Evolutionary conservation across 2,329 filamentous ascomycete species (phyloP).

Genomic region (Phyllosticta paracitricarpa): DNA sequence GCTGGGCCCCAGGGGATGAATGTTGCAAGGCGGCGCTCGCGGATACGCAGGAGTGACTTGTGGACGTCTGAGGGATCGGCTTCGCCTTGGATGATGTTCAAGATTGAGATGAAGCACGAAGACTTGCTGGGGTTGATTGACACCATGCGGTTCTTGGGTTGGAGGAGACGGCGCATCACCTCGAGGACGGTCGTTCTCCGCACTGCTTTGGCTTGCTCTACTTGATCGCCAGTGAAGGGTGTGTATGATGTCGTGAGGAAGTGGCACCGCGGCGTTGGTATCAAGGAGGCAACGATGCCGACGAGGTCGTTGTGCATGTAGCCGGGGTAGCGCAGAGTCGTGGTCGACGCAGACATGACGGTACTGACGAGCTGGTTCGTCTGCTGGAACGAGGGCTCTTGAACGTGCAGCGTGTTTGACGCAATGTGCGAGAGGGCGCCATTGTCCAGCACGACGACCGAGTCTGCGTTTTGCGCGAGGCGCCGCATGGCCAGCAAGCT

Average conservation of each 20-base stretch:
- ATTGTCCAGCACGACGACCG: slow-evolving; percentile 94
- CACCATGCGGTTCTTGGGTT: slow-evolving; percentile 99
- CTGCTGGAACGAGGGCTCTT: slow-evolving; percentile 92
- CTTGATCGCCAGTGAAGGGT: slow-evolving; percentile 90
- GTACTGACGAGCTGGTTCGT: slow-evolving; percentile 96
- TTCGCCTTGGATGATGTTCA: slow-evolving; percentile 98
- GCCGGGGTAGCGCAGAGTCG: slow-evolving; percentile 88
- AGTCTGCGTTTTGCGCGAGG: slow-evolving; percentile 91
- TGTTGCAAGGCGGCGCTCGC: slow-evolving; percentile 83
- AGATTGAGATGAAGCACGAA: slow-evolving; percentile 97
- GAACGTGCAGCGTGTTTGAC: slow-evolving; percentile 85
- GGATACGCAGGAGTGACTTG: slow-evolving; percentile 92
- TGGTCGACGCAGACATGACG: slow-evolving; percentile 97
- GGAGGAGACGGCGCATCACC: slow-evolving; percentile 89
- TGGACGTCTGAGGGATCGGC: slow-evolving; percentile 94
- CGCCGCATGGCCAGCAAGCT: slow-evolving; percentile 85
- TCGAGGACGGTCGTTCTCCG: slow-evolving; percentile 96
- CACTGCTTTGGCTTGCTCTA: slow-evolving; percentile 94
- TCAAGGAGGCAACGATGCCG: slow-evolving; percentile 89
- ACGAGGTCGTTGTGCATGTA: slow-evolving; percentile 99
- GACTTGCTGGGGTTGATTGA: slow-evolving; percentile 91
- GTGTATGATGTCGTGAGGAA: slow-evolving; percentile 99
- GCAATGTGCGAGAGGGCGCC: slow-evolving; percentile 89
- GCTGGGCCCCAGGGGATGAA: slow-evolving; percentile 99
- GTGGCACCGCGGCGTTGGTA: slow-evolving; percentile 92